phyloP scores from a whole-genome alignment of 768 basidiomycete genomes.

The Xanthoconium stramineum region DNA sequence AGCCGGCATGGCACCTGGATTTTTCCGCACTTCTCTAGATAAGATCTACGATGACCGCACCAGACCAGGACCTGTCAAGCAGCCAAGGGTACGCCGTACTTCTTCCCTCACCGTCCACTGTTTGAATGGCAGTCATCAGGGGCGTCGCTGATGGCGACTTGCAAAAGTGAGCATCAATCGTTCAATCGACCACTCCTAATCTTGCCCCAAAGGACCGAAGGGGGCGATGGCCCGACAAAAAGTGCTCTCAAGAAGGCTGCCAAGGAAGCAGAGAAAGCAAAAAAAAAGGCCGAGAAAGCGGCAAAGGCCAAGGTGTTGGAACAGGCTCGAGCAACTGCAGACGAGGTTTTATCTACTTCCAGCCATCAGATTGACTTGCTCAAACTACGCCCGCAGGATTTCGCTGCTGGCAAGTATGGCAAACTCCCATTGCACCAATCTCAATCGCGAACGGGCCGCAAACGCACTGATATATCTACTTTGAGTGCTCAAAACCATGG shows the following conservation, averaged over 20 bases:
- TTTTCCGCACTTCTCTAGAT: background rate
- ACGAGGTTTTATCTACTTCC: conserved; percentile 35
- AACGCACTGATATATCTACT: conserved; percentile 61
- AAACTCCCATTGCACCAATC: conserved; percentile 89
- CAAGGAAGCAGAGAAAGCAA: conserved; percentile 87
- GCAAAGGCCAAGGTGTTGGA: conserved; percentile 78
- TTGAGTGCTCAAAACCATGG: conserved; percentile 64
- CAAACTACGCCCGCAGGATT: conserved; percentile 52
- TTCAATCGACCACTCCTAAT: background rate
- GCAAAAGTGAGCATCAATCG: conserved; percentile 8
- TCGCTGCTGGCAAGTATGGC: conserved; percentile 78
- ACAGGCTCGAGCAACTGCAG: conserved; percentile 63
- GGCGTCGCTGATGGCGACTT: conserved; percentile 4
- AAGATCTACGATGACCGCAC: background rate
- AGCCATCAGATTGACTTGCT: conserved; percentile 42
- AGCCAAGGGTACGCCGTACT: conserved; percentile 2
- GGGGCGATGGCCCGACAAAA: conserved; percentile 64
- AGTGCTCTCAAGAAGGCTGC: conserved; percentile 88
- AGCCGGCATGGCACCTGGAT: too few relatives aligned
- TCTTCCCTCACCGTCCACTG: background rate
- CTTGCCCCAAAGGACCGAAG: conserved; percentile 18
- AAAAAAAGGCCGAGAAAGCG: conserved; percentile 83
- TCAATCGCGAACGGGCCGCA: conserved; percentile 62
- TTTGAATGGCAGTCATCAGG: conserved; percentile 4
- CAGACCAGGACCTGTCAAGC: background rate